These are phyloP conservation scores for Aureobasidium zeae DNA, from an alignment of 2,329 filamentous ascomycete species.

Conservation along the genomic window DNA sequence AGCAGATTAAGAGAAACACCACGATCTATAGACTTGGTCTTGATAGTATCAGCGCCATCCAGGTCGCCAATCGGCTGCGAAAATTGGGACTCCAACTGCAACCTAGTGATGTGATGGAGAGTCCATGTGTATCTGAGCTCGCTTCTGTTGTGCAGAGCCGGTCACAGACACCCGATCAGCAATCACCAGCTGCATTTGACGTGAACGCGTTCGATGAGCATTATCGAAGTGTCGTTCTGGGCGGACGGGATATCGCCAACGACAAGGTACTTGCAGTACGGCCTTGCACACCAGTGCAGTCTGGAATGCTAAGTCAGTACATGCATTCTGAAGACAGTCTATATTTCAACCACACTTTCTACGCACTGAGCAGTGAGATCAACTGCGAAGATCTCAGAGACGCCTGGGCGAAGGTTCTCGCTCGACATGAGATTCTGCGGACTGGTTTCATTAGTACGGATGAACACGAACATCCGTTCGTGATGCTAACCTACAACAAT, in stretches of 20 bases:
- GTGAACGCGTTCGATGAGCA: slow-evolving; percentile 43
- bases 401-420: slow-evolving; percentile 52
- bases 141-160: slow-evolving; percentile 21
- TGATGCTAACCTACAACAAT: slow-evolving; percentile 58
- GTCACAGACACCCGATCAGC: slow-evolving; percentile 11
- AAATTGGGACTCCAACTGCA: slow-evolving; percentile 49
- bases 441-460: slow-evolving; percentile 61
- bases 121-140: slow-evolving; percentile 29
- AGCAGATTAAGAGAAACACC: slow-evolving; percentile 49
- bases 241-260: slow-evolving; percentile 25
- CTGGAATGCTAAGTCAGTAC: slow-evolving; percentile 70
- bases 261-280: slow-evolving; percentile 48
- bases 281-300: slow-evolving; percentile 72
- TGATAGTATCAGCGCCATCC: slow-evolving; percentile 79
- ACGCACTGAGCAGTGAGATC: slow-evolving; percentile 39
- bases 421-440: slow-evolving; percentile 61
- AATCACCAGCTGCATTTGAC: slow-evolving; percentile 33
- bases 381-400: slow-evolving; percentile 35
- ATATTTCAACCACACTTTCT: slow-evolving; percentile 67
- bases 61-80: slow-evolving; percentile 62
- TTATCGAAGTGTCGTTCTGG: slow-evolving; percentile 30
- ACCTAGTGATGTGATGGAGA: slow-evolving; percentile 64
- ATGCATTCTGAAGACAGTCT: slow-evolving; percentile 54
- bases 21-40: slow-evolving; percentile 83
- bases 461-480: slow-evolving; percentile 54